Base-by-base conservation (phyloP, 352 stramenopile species). In the Phytophthora nicotianae region DNA sequence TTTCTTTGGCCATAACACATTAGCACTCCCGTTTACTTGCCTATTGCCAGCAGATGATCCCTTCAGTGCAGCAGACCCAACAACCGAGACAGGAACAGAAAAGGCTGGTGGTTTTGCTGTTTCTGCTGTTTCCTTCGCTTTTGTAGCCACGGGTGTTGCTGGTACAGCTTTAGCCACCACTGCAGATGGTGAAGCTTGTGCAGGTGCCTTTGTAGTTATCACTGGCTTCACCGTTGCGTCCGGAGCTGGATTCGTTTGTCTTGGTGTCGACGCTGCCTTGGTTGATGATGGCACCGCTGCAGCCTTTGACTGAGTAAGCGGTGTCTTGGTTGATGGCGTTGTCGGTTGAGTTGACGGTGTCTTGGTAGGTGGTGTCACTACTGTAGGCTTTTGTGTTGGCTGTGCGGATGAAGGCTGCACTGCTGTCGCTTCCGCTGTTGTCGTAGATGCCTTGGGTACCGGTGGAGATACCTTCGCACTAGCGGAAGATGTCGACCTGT, bases 1-100 rank as follows among this genome's bases (percentile, higher is more conserved):
- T 45, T 75, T 79, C 49, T 70, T 74, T 6, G 62, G 50, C 27
- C 68, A 13, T 19, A 81, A 21, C 11, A 68, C 42, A 19, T 64
- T 61, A 23, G 24, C 20, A 43, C n/a, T 58, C 20, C 7, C 49
- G 46, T 32, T 40, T 41, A 27, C 24, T 52, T 62, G 45, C 46
- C 20, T 33, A 23, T 24, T 10, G 5, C 33, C 26, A 42, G 29
- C 13, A 35, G 29, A 35, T 45, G 43, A 46, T 27, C 1, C 20
- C 20, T 47, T 37, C 17, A 35, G 19, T 24, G 48, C 21, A 45
- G 33, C 54, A 42, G 41, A 24, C 13, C 10, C 8, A 45, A 26
- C 14, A 6, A 11, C 58, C 29, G 33, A 13, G 23, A 14, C 32
- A 40, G 37, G 14, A 32, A 17, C n/a, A 46, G 45, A 3, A 20